phyloP scores from a whole-genome alignment of 192 early-diverging fungal genomes.

The Rhizophagus sp. region DNA sequence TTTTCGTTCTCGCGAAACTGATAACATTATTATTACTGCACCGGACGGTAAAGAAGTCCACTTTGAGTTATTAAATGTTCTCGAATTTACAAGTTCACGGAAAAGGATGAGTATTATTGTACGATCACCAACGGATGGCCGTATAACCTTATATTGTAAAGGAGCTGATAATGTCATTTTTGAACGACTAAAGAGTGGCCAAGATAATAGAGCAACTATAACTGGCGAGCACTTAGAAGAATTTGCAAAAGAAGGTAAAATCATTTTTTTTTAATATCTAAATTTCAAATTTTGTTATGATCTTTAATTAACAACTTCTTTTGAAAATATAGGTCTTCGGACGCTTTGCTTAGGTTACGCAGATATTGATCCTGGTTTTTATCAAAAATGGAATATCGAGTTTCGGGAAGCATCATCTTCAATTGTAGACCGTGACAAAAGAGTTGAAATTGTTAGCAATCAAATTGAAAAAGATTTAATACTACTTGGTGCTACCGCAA shows the following conservation, averaged over 20 bases:
- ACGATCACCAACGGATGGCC: constrained; percentile 40
- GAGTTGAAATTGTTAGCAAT: constrained; percentile 54
- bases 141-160: constrained; percentile 61
- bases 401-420: constrained; percentile 53
- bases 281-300: background rate
- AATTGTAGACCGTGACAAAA: constrained; percentile 60
- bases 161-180: constrained; percentile 78
- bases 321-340: constrained; percentile 55
- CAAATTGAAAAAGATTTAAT: constrained; percentile 61
- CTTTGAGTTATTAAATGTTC: constrained; percentile 65
- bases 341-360: constrained; percentile 74
- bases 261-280: constrained; percentile 14
- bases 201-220: constrained; percentile 56
- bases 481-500: constrained; percentile 74
- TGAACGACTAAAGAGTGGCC: constrained; percentile 58
- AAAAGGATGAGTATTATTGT: constrained; percentile 74
- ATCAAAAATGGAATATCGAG: constrained; percentile 55
- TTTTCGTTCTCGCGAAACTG: constrained; percentile 60
- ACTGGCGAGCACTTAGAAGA: constrained; percentile 75
- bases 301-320: background rate
- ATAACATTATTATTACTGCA: constrained; percentile 44
- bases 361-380: constrained; percentile 53
- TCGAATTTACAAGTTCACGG: constrained; percentile 72
- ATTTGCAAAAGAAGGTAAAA: constrained; percentile 72
- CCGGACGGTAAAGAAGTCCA: constrained; percentile 29